These are phyloP conservation scores for Dactylellina drechsleri DNA, from an alignment of 2,329 filamentous ascomycete genomes.

Conservation along the genomic window DNA sequence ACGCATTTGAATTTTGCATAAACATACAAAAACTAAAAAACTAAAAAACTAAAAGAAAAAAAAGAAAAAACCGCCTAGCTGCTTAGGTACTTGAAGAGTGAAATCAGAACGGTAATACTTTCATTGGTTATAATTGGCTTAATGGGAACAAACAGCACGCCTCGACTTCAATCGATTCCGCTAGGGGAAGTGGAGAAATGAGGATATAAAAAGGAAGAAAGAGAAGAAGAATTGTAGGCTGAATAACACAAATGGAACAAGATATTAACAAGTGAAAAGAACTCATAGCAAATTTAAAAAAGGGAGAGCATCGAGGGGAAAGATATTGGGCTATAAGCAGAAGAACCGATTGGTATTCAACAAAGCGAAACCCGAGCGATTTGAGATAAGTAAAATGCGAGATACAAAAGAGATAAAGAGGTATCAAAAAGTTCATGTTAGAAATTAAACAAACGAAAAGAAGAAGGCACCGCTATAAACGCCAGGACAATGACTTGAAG, in stretches of 20 bases:
- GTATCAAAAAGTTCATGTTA: slow-evolving; percentile 31
- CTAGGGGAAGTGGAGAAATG: too few species aligned
- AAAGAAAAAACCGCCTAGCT: neutral
- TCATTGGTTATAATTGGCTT: neutral
- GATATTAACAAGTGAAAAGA: slow-evolving; percentile 30
- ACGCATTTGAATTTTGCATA: neutral
- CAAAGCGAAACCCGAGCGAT: slow-evolving; percentile 49
- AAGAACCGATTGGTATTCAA: slow-evolving; percentile 55
- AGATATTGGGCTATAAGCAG: slow-evolving; percentile 41
- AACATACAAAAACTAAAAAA: neutral
- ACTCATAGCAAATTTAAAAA: slow-evolving; percentile 38
- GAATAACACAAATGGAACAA: neutral
- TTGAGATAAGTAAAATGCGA: slow-evolving; percentile 12
- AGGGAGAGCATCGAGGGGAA: slow-evolving; percentile 41
- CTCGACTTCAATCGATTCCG: slow-evolving; percentile 60
- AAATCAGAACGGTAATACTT: slow-evolving; percentile 12
- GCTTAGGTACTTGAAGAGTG: neutral
- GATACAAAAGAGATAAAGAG: slow-evolving; percentile 24
- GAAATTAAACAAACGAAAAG: slow-evolving; percentile 6
- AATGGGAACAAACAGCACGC: slow-evolving; percentile 40
- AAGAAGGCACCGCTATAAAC: slow-evolving; percentile 50
- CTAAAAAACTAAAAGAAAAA: slow-evolving; percentile 16
- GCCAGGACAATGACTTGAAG: slow-evolving; percentile 49
- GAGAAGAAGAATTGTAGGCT: too few species aligned
- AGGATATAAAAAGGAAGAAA: slow-evolving; percentile 52